phyloP scores from a whole-genome alignment of 495 filamentous ascomycete genomes.

The Saxophila tyrrhenica region DNA sequence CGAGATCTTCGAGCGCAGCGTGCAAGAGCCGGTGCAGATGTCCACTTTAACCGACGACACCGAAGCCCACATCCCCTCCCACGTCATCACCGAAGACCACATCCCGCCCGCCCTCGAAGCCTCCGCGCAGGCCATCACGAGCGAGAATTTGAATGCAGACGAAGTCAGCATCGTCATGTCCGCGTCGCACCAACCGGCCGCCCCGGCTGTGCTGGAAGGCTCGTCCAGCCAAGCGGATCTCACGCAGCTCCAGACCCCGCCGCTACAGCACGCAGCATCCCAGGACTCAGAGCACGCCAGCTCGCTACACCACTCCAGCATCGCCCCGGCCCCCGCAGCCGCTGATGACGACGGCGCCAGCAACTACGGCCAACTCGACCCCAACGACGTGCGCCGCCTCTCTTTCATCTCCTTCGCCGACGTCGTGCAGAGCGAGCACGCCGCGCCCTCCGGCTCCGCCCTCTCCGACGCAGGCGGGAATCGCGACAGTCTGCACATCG shows the following conservation, averaged over 20 bases:
- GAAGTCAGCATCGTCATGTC: slow-evolving; percentile 83
- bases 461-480: slow-evolving; percentile 36
- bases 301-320: slow-evolving; percentile 34
- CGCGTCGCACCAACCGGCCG: slow-evolving; percentile 65
- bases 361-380: slow-evolving; percentile 63
- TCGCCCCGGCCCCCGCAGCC: not conserved
- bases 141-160: slow-evolving; percentile 62
- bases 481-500: slow-evolving; percentile 50
- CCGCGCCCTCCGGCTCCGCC: slow-evolving; percentile 18
- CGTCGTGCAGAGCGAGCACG: slow-evolving; percentile 81
- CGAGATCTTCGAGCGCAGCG: slow-evolving; percentile 88
- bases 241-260: slow-evolving; percentile 23
- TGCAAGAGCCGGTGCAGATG: slow-evolving; percentile 57
- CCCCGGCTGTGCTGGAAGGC: slow-evolving; percentile 38
- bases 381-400: slow-evolving; percentile 64
- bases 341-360: slow-evolving; percentile 46
- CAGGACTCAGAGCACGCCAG: slow-evolving; percentile 38
- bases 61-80: slow-evolving; percentile 62
- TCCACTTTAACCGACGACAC: slow-evolving; percentile 46
- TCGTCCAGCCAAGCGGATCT: slow-evolving; percentile 19
- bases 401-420: slow-evolving; percentile 93
- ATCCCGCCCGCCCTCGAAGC: slow-evolving; percentile 86
- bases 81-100: slow-evolving; percentile 84
- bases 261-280: slow-evolving; percentile 36
- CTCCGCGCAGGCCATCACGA: slow-evolving; percentile 78